Evolutionary conservation across 768 basidiomycete genomes (phyloP).

Genomic region (Cyclocybe cylindracea): DNA sequence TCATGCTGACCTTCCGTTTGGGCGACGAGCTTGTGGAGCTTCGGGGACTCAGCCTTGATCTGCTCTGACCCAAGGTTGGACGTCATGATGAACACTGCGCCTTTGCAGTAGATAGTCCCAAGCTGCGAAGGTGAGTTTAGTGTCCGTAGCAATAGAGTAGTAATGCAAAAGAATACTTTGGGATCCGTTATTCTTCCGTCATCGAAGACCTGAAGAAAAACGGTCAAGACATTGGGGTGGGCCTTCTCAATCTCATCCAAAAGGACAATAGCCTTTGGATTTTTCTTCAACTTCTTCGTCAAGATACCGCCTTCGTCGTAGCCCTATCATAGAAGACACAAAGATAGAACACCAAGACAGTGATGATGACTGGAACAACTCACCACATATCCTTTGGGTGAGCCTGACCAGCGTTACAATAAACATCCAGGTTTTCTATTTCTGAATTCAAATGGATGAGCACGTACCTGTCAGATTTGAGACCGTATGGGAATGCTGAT

Average conservation of each 20-base stretch:
- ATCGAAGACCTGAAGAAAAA: constrained; percentile 9
- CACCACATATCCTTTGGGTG: constrained; percentile 5
- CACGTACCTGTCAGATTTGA: constrained; percentile 3
- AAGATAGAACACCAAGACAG: neutral
- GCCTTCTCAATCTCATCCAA: constrained; percentile 7
- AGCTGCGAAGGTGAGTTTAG: neutral
- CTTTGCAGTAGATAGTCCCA: neutral
- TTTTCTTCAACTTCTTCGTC: constrained; percentile 2
- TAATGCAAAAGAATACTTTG: neutral
- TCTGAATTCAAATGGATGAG: neutral
- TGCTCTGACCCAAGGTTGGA: constrained; percentile 4
- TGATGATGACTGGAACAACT: neutral
- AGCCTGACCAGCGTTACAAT: neutral
- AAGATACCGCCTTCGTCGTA: constrained; percentile 2
- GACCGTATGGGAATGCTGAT: constrained; percentile 2
- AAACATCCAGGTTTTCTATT: neutral
- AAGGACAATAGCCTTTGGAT: constrained; percentile 6
- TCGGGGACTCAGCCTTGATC: neutral
- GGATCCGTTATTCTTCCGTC: constrained; percentile 8
- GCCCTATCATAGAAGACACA: neutral
- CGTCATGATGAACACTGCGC: constrained; percentile 5
- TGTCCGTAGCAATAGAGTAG: neutral
- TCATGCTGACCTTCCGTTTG: neutral
- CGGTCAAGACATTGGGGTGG: constrained; percentile 6
- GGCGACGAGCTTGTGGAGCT: neutral